Conservation (phyloP, 1,139 yeast species). For the Debaryomycetaceae sp. region DNA sequence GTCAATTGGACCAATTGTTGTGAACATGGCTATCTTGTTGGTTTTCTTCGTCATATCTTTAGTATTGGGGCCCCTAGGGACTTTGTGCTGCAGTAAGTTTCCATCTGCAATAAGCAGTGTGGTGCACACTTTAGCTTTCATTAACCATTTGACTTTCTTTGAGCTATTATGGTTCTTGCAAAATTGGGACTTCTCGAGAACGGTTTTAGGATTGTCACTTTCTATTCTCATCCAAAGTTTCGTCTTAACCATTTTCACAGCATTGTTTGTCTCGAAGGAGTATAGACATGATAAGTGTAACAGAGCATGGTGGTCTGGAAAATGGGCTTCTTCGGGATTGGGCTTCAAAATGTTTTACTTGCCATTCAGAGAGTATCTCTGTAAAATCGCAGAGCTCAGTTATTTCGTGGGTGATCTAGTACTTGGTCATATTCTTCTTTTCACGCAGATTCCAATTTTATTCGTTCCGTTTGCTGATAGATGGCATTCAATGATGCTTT, state of each 20-base stretch:
- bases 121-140: conserved; percentile 41
- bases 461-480: conserved; percentile 59
- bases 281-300: conserved; percentile 48
- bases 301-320: conserved; percentile 69
- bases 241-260: conserved; percentile 37
- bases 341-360: conserved; percentile 51
- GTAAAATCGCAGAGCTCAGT: conserved; percentile 54
- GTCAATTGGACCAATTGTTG: conserved; percentile 44
- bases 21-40: conserved; percentile 39
- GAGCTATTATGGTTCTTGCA: conserved; percentile 52
- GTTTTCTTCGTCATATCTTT: conserved; percentile 39
- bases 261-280: conserved; percentile 46
- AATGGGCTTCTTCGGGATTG: conserved; percentile 53
- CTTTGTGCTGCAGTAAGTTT: conserved; percentile 30
- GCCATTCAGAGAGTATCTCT: conserved; percentile 51
- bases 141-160: conserved; percentile 43
- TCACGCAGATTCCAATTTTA: conserved; percentile 50
- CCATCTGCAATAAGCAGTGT: conserved; percentile 43
- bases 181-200: conserved; percentile 47
- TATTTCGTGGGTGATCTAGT: conserved; percentile 51
- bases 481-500: conserved; percentile 75
- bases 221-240: conserved; percentile 41
- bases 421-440: conserved; percentile 49
- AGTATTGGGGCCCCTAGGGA: conserved; percentile 43
- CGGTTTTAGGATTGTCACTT: conserved; percentile 47